A percentile compares a stretch with the other conserved stretches of the same genome.
These are phyloP conservation scores for Blastocystis sp. DNA, from an alignment of 352 stramenopile species.

Conservation along the genomic window DNA sequence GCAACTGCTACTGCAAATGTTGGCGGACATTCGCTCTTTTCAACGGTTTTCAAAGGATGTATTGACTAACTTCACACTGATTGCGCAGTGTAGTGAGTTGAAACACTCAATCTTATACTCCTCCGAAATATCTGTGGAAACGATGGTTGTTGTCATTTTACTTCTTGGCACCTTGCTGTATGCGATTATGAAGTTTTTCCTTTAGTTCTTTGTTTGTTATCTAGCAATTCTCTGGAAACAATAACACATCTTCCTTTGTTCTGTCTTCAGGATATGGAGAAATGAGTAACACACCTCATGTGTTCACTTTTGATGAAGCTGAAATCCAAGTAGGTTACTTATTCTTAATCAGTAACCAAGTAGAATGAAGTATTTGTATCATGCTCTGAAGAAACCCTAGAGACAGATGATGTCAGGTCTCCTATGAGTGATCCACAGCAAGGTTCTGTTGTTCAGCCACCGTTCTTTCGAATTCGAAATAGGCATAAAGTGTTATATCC, in stretches of 20 bases:
- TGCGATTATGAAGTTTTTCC: background rate
- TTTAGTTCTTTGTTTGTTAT: background rate
- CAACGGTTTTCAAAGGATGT: background rate
- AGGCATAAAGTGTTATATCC: constrained; percentile 4
- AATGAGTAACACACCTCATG: constrained; percentile 27
- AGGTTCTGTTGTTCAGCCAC: background rate
- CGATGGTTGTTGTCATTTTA: constrained; percentile 28
- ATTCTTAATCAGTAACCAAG: too few species aligned
- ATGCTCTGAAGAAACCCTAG: background rate
- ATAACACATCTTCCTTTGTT: too few species aligned
- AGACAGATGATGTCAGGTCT: background rate
- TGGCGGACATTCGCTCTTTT: constrained; percentile 4
- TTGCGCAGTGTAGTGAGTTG: constrained; percentile 42
- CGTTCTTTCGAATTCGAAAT: constrained; percentile 38
- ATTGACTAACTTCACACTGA: constrained; percentile 9
- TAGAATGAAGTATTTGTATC: background rate
- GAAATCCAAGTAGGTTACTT: background rate
- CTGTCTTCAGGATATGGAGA: too few species aligned
- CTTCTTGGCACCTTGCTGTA: background rate
- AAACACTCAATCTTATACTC: constrained; percentile 25
- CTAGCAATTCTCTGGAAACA: too few species aligned
- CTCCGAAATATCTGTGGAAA: constrained; percentile 19
- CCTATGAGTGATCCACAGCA: background rate
- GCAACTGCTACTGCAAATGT: background rate
- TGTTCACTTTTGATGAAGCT: constrained; percentile 30